Conservation (phyloP, 139 green algal genomes). For the Volvox africanus region DNA sequence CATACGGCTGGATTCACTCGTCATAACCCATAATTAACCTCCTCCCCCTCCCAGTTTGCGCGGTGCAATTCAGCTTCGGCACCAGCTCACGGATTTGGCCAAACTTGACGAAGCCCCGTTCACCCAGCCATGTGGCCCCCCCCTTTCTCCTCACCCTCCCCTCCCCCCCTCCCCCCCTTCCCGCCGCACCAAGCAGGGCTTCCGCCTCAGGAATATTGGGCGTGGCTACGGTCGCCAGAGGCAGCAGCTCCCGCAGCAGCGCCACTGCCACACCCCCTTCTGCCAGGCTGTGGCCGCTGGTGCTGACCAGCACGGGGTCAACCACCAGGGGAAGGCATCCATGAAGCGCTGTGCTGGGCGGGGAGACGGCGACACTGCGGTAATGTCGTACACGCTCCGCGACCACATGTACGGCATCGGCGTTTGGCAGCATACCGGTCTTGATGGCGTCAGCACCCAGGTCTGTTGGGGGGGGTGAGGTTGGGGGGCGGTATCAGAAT, state of each 20-base stretch:
- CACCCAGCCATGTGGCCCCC: too few species aligned
- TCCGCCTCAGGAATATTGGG: conserved; percentile 95
- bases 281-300: conserved; percentile 85
- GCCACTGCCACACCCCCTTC: conserved; percentile 67
- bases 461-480: conserved; percentile 69
- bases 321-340: conserved; percentile 79
- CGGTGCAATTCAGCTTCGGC: too few species aligned
- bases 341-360: neutral
- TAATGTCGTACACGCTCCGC: conserved; percentile 59
- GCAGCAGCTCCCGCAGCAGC: conserved; percentile 78
- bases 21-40: too few species aligned
- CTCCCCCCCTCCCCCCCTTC: neutral
- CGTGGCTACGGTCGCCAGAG: conserved; percentile 88
- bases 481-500: neutral
- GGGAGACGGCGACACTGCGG: neutral
- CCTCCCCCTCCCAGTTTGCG: too few species aligned
- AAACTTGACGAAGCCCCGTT: too few species aligned
- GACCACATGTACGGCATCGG: conserved; percentile 73
- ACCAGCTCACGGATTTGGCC: too few species aligned
- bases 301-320: conserved; percentile 95
- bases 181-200: conserved; percentile 77
- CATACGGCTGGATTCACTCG: too few species aligned
- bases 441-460: conserved; percentile 90
- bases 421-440: conserved; percentile 93
- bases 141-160: neutral